Conservation (phyloP, 148 eudicot species). For the Dysphania ambrosioides region DNA sequence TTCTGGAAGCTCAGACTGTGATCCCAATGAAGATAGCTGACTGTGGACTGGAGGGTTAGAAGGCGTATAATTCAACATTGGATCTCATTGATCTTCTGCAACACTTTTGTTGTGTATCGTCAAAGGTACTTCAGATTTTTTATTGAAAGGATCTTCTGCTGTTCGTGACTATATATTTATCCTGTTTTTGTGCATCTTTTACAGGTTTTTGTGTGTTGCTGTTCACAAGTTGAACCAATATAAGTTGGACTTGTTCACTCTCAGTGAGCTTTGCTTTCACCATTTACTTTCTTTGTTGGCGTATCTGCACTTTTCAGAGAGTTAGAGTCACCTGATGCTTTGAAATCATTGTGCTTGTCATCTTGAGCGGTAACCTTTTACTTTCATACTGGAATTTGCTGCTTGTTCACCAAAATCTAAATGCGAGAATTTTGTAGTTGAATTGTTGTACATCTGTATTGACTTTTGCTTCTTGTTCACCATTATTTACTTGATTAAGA, state of each 20-base stretch:
- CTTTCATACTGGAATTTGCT: background rate
- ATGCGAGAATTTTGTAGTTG: background rate
- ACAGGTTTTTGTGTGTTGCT: background rate
- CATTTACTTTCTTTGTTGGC: background rate
- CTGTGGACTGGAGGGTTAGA: background rate
- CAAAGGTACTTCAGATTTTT: background rate
- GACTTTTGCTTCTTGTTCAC: no score
- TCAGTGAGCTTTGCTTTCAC: background rate
- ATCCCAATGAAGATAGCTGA: background rate
- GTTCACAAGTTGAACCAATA: conserved; percentile 8
- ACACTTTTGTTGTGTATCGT: background rate
- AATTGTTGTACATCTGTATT: background rate
- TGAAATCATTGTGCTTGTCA: background rate
- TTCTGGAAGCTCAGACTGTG: background rate
- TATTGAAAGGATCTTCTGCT: background rate
- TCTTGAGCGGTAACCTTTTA: background rate
- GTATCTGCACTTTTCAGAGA: background rate
- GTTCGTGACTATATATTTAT: background rate
- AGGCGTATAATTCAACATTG: background rate
- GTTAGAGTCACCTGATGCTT: background rate
- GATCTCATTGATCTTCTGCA: conserved; percentile 3
- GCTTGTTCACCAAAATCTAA: background rate
- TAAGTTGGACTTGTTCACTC: background rate
- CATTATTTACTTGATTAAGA: no score
- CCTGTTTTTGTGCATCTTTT: background rate